These are phyloP conservation scores for Apiotrichum brassicae DNA, from an alignment of 1,284 basidiomycete genomes.

Conservation along the genomic window DNA sequence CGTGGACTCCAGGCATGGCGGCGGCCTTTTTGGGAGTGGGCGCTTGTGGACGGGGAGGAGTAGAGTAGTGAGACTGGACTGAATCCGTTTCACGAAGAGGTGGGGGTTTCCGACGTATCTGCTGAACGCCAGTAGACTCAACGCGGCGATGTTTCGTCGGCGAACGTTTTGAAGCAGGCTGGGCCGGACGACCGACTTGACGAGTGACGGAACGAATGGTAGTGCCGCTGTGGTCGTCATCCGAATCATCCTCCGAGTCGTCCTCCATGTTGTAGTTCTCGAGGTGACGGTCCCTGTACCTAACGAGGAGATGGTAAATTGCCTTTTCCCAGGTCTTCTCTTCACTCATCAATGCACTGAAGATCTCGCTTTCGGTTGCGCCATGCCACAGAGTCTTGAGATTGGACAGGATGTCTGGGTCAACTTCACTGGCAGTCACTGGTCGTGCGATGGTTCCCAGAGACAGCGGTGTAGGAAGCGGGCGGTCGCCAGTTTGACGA, in stretches of 20 bases:
- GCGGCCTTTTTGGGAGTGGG: slow-evolving; percentile 46
- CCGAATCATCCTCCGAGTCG: slow-evolving; percentile 29
- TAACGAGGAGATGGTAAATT: slow-evolving; percentile 75
- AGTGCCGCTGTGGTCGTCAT: neutral
- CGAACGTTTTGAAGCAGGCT: neutral
- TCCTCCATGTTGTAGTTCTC: slow-evolving; percentile 59
- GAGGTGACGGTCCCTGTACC: slow-evolving; percentile 65
- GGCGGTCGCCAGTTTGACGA: slow-evolving; percentile 51
- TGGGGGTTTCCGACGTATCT: slow-evolving; percentile 15
- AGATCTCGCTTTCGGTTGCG: slow-evolving; percentile 63
- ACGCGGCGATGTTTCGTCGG: slow-evolving; percentile 7
- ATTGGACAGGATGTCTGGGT: slow-evolving; percentile 84
- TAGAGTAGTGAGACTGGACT: slow-evolving; percentile 26
- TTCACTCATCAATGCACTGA: slow-evolving; percentile 56
- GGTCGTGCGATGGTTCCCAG: slow-evolving; percentile 64
- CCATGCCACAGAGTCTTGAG: slow-evolving; percentile 84
- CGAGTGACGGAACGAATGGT: neutral
- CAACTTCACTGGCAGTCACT: slow-evolving; percentile 62
- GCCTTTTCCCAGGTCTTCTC: slow-evolving; percentile 85
- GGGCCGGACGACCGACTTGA: neutral
- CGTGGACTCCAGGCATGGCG: slow-evolving; percentile 14
- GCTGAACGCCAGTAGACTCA: slow-evolving; percentile 15
- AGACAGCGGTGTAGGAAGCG: slow-evolving; percentile 61
- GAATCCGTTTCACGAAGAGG: slow-evolving; percentile 40
- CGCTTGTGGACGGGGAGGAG: slow-evolving; percentile 38